Evolutionary conservation across 2,329 filamentous ascomycete species (phyloP), one percentile per base, ranked within the genome.

Genomic region (Mycosphaerella sp.): DNA sequence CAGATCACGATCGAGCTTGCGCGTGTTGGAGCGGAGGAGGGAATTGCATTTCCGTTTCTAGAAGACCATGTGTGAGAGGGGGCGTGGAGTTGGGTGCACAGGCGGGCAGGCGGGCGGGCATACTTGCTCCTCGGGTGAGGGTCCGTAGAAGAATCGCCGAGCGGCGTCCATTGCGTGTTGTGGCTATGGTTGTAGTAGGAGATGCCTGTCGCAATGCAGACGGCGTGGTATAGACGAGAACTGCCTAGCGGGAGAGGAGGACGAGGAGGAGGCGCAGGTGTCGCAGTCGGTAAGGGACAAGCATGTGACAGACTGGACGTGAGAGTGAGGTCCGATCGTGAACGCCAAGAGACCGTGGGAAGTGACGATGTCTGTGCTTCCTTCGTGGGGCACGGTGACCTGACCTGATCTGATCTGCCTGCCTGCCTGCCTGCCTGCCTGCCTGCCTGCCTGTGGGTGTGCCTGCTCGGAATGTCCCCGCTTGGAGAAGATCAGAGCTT

Each of bases 11-110:
- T 98, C 93, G 63, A 98, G 81, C 68, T 95, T 91, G 66, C 93
- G 89, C 56, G 89, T 86, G 71, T 97, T 96, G 67, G 83, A 75
- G 55, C 91, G 88, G 64, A 98, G 86, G 56, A 97, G 81, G 55
- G 82, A 76, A 71, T 96, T 95, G 73, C 91, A 97, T 84, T 96
- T 97, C 58, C 90, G 85, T 73, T 93, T 85, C 91, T 98, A 63
- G 12, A 25, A 4, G 17, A 18, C 16, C 18, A 3, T 10, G n/a
- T 21, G 6, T 35, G 13, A 34, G 30, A 34, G 47, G 32, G 54
- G 40, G 6, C 21, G n/a, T 8, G 32, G 28, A 5, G 17, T 57
- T 42, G 46, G 10, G 9, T 4, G 34, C 18, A 5, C 14, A 13
- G 45, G 34, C 41, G 50, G 48, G 21, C 4, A 25, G 39, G 43